These are phyloP conservation scores for Annona squamosa DNA, from an alignment of 164 flowering plant species.

Conservation along the genomic window DNA sequence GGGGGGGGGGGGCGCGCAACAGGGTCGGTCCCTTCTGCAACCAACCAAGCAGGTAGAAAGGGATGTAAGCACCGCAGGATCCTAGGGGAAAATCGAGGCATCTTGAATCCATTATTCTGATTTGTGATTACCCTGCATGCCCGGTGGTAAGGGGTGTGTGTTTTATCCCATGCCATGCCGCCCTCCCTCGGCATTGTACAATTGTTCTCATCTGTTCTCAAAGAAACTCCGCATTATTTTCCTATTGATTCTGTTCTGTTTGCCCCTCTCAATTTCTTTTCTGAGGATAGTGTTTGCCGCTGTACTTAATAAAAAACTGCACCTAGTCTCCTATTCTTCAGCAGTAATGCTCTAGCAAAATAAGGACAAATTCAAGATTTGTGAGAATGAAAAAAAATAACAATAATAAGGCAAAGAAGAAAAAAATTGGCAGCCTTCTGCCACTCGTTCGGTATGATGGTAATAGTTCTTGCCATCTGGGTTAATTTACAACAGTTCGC, in stretches of 20 bases:
- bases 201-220: slow-evolving; percentile 6
- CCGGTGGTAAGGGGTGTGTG: neutral
- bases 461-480: too few relatives aligned
- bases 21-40: neutral
- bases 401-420: too few relatives aligned
- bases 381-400: too few relatives aligned
- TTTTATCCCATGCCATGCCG: neutral
- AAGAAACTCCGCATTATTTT: slow-evolving; percentile 3
- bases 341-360: too few relatives aligned
- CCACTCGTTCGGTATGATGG: too few relatives aligned
- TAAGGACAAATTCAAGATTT: too few relatives aligned
- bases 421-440: too few relatives aligned
- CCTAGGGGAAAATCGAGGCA: neutral
- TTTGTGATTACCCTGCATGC: slow-evolving; percentile 2
- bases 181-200: slow-evolving; percentile 4
- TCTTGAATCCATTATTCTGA: slow-evolving; percentile 3
- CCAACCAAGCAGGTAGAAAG: slow-evolving; percentile 4
- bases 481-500: too few relatives aligned
- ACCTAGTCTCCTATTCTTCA: neutral
- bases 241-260: neutral
- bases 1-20: neutral
- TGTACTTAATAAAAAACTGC: neutral
- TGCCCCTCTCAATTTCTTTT: neutral
- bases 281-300: neutral
- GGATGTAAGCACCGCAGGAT: neutral